Conservation (phyloP, 1,284 basidiomycete species). For the Dichomitus squalens region DNA sequence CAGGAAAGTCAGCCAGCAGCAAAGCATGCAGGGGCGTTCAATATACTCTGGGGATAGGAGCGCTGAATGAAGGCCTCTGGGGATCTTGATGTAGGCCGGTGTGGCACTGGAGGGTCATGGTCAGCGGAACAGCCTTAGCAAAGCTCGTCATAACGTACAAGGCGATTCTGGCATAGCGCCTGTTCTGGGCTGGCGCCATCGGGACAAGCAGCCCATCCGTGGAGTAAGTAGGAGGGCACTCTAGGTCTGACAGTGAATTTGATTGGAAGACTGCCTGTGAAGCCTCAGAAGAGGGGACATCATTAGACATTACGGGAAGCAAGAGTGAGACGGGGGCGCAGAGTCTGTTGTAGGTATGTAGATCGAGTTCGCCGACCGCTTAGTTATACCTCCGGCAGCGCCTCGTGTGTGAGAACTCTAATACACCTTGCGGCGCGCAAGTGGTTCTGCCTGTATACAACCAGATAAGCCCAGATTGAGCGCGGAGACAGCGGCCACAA, state of each 20-base stretch:
- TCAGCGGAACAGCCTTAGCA: background rate
- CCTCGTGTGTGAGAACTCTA: too few species aligned
- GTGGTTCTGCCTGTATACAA: too few species aligned
- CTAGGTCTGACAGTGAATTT: background rate
- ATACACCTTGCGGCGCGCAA: too few species aligned
- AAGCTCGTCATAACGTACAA: constrained; percentile 3
- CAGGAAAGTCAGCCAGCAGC: background rate
- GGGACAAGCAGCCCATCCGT: constrained; percentile 2
- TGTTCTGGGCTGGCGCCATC: constrained; percentile 18
- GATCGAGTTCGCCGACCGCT: too few species aligned
- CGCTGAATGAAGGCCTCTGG: constrained; percentile 8
- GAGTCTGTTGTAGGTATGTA: too few species aligned
- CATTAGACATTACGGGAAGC: too few species aligned
- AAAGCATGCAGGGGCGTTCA: background rate
- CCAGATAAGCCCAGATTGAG: too few species aligned
- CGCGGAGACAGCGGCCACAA: too few species aligned
- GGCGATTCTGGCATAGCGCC: constrained; percentile 15
- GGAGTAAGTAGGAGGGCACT: constrained; percentile 7
- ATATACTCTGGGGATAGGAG: constrained; percentile 9
- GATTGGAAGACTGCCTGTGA: too few species aligned
- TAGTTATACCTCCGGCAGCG: too few species aligned
- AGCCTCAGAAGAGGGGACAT: too few species aligned
- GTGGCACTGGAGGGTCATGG: background rate
- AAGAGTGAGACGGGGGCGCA: too few species aligned
- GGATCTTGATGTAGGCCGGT: constrained; percentile 10